These are phyloP conservation scores for Pelargonium citronellum DNA, from an alignment of 441 rosid genomes.

Conservation along the genomic window DNA sequence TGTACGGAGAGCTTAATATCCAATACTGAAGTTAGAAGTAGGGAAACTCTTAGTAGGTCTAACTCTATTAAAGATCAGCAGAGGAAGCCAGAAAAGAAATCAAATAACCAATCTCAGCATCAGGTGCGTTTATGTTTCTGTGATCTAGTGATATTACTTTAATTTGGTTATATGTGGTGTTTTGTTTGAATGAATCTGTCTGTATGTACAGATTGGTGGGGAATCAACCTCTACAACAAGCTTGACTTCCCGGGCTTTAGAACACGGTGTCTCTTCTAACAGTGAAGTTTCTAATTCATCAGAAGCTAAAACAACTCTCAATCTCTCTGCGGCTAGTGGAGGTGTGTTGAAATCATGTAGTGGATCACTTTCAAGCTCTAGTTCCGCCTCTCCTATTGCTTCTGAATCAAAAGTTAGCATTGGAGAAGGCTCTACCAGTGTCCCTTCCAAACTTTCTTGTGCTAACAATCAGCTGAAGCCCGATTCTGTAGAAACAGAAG, in stretches of 20 bases:
- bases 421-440: slow-evolving; percentile 28
- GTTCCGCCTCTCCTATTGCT: slow-evolving; percentile 27
- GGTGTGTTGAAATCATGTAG: slow-evolving; percentile 20
- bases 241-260: slow-evolving; percentile 24
- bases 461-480: slow-evolving; percentile 28
- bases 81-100: slow-evolving; percentile 43
- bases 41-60: slow-evolving; percentile 40
- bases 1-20: slow-evolving; percentile 29
- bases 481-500: slow-evolving; percentile 25
- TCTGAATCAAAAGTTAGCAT: slow-evolving; percentile 29
- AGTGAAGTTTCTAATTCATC: slow-evolving; percentile 28
- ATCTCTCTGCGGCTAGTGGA: slow-evolving; percentile 27
- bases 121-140: slow-evolving; percentile 41
- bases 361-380: slow-evolving; percentile 24
- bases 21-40: slow-evolving; percentile 34
- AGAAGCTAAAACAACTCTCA: not conserved
- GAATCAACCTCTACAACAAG: slow-evolving; percentile 24
- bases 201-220: slow-evolving; percentile 33
- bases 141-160: not conserved
- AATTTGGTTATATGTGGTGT: not conserved
- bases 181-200: not conserved
- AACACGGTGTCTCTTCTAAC: slow-evolving; percentile 27
- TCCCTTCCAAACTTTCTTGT: slow-evolving; percentile 37
- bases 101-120: slow-evolving; percentile 29
- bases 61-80: slow-evolving; percentile 52